These are phyloP conservation scores for Skeletonema grethae DNA, from an alignment of 108 stramenopile genomes.

Conservation along the genomic window DNA sequence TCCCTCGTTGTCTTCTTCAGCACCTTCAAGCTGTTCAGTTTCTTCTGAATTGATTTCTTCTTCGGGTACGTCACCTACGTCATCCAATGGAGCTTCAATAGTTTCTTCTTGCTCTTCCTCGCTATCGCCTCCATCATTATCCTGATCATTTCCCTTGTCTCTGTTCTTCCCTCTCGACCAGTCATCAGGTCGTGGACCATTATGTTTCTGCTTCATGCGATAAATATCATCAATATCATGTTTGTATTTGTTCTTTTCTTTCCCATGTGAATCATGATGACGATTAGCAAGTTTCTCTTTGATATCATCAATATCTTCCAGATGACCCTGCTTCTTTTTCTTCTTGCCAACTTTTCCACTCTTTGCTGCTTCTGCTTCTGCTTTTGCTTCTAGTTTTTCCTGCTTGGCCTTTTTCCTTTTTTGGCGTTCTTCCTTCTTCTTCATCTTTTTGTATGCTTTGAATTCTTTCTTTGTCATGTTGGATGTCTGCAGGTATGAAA, in stretches of 20 bases:
- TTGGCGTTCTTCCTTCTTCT: slow-evolving; percentile 13
- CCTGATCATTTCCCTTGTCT: background rate
- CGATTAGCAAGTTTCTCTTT: slow-evolving; percentile 30
- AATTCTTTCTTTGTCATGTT: slow-evolving; percentile 23
- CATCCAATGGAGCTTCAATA: background rate
- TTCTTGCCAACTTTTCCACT: slow-evolving; percentile 3
- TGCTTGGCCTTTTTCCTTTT: slow-evolving; percentile 10
- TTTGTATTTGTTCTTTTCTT: background rate
- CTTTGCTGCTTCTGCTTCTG: slow-evolving; percentile 13
- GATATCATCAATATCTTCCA: slow-evolving; percentile 25
- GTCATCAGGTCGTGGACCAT: background rate
- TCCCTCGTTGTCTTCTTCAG: too few species aligned
- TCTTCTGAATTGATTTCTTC: background rate
- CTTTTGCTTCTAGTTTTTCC: slow-evolving; percentile 25
- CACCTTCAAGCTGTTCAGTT: background rate
- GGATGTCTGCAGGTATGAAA: background rate
- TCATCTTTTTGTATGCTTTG: slow-evolving; percentile 11
- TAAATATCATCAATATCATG: background rate
- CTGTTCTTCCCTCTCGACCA: slow-evolving; percentile 3
- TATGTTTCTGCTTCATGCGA: slow-evolving; percentile 3
- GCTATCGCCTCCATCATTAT: slow-evolving; percentile 1
- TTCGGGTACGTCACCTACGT: background rate
- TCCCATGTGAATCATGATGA: slow-evolving; percentile 3
- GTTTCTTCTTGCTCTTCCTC: background rate
- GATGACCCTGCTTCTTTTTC: background rate